Conservation (phyloP, 1,284 basidiomycete genomes). For the Takashimella tepidaria region DNA sequence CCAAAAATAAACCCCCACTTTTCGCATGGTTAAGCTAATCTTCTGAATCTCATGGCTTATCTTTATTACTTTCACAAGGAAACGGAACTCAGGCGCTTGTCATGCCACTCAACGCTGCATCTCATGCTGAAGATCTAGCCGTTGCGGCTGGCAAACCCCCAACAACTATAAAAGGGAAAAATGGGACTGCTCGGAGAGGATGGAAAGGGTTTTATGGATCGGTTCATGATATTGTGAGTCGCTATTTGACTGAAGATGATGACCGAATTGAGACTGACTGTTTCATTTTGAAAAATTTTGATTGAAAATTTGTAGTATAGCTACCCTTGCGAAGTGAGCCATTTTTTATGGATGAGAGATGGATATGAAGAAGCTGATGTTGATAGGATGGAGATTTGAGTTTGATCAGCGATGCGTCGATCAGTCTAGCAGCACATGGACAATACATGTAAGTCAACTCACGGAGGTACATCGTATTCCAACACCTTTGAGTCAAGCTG, state of each 20-base stretch:
- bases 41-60: constrained; percentile 2
- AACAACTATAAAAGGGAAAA: constrained; percentile 37
- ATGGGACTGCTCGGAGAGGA: constrained; percentile 48
- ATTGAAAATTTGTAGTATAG: no score
- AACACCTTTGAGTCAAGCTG: neutral
- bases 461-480: no score
- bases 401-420: constrained; percentile 77
- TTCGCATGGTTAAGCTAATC: no score
- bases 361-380: constrained; percentile 8
- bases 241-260: no score
- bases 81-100: constrained; percentile 89
- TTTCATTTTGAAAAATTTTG: no score
- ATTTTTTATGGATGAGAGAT: no score
- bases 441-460: constrained; percentile 68
- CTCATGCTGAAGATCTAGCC: constrained; percentile 63
- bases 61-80: constrained; percentile 58
- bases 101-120: constrained; percentile 88
- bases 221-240: constrained; percentile 85
- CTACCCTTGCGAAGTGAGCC: constrained; percentile 79
- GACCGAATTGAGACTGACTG: no score
- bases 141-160: constrained; percentile 45
- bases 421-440: constrained; percentile 74
- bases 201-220: constrained; percentile 80
- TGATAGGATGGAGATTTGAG: constrained; percentile 71
- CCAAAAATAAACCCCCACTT: no score